Base-by-base conservation (phyloP, 2,329 filamentous ascomycete genomes). In the Cadophora sp. region DNA sequence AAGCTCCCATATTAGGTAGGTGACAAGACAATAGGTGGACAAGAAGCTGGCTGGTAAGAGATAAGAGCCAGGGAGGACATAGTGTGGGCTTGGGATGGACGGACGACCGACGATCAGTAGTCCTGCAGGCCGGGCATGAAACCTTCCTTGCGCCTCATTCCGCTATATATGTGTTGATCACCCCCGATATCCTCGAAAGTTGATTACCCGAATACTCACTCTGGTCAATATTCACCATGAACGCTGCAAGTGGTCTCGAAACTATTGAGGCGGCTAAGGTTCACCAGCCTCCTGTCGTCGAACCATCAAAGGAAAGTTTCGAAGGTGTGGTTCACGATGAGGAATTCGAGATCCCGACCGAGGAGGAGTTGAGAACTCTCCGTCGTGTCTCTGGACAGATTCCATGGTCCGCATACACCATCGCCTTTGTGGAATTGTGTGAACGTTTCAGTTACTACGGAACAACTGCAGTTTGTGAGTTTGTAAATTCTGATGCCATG, bases 381-480 rank as follows among this genome's bases (percentile, higher is more conserved):
- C 72, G 74, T 27, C 55, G 74, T 62, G 71, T 75, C 4, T 59
- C 72, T 14, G 73, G 71, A 58, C 66, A 69, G 43, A 74, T 77
- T 33, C 72, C 73, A 47, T 74, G 64, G 70, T 64, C 45, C 9
- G 73, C 72, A 18, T 77, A 75, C 59, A 88, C 84, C 6, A 82
- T 91, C 63, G 87, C 85, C 1, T 87, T 90, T 71, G 83, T 89
- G 55, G 88, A 91, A 77, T 76, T 90, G 56, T 89, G 85, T 77
- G 87, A 90, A 76, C 83, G 87, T 20, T 89, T 89, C 74, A 85
- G 84, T 5, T 90, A 88, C 80, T 90, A 89, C 73, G 88, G 88
- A 60, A 88, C 85, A 7, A 87, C 84, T n/a, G 83, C 84, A 58
- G 82, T 89, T 53, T 89, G 85, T 87, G 81, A 67, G 84, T 82